These are phyloP conservation scores for Populus euphratica DNA, from an alignment of 345 rosid species.

Conservation along the genomic window DNA sequence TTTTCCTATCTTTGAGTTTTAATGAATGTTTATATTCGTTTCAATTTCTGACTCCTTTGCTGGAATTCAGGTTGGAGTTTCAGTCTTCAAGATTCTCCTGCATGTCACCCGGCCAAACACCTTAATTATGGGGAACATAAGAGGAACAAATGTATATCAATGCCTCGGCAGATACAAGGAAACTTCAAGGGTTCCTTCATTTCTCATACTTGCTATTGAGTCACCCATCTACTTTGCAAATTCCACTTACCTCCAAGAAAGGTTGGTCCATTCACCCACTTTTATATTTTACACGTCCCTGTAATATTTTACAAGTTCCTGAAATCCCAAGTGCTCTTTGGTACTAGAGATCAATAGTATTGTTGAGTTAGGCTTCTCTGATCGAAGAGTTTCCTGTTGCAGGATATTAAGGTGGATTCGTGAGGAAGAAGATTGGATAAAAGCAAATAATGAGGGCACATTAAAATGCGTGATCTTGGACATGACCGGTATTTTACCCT, in stretches of 20 bases:
- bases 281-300: neutral
- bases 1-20: neutral
- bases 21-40: neutral
- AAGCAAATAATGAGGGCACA: slow-evolving; percentile 36
- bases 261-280: slow-evolving; percentile 37
- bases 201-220: slow-evolving; percentile 74
- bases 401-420: slow-evolving; percentile 84
- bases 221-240: slow-evolving; percentile 91
- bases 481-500: slow-evolving; percentile 58
- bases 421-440: slow-evolving; percentile 77
- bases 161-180: slow-evolving; percentile 62
- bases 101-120: slow-evolving; percentile 91
- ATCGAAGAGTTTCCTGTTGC: neutral
- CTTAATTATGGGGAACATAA: slow-evolving; percentile 65
- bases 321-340: neutral
- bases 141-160: slow-evolving; percentile 73
- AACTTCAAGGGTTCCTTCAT: slow-evolving; percentile 67
- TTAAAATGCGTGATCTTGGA: slow-evolving; percentile 78
- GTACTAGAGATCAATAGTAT: neutral
- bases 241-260: slow-evolving; percentile 82
- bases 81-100: slow-evolving; percentile 77
- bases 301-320: neutral
- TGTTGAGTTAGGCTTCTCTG: neutral
- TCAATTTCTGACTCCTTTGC: neutral
- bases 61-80: slow-evolving; percentile 73